phyloP scores from a whole-genome alignment of 2,329 filamentous ascomycete species.

The Microdochium paspali region DNA sequence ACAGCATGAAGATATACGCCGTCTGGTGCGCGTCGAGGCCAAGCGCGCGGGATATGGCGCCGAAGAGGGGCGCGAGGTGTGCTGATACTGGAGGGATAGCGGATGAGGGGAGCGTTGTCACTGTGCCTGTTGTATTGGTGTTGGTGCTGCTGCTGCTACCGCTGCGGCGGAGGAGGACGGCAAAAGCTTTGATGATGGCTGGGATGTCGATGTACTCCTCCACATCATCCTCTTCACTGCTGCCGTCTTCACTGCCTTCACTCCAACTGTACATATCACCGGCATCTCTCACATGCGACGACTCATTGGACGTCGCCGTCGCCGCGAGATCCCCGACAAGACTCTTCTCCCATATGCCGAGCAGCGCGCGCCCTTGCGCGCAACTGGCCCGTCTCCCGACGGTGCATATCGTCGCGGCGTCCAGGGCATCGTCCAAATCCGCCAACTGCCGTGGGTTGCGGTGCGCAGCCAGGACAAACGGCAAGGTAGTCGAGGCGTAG shows the following conservation, averaged over 20 bases:
- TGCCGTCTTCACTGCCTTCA: constrained; percentile 14
- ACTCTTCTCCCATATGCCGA: constrained; percentile 68
- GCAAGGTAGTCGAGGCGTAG: constrained; percentile 62
- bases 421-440: constrained; percentile 63
- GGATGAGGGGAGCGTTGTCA: constrained; percentile 1
- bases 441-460: constrained; percentile 39
- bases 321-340: constrained; percentile 34
- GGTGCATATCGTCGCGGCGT: constrained; percentile 69
- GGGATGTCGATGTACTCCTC: background rate
- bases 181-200: constrained; percentile 13
- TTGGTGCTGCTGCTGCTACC: constrained; percentile 5
- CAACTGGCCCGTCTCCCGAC: constrained; percentile 68
- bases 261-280: constrained; percentile 5
- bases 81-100: constrained; percentile 39
- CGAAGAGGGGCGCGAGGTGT: constrained; percentile 64
- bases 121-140: constrained; percentile 6
- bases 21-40: constrained; percentile 52
- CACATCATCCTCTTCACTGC: background rate
- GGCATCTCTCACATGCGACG: constrained; percentile 2
- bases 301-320: constrained; percentile 1
- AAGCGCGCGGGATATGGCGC: constrained; percentile 53
- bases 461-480: constrained; percentile 64
- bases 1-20: constrained; percentile 67
- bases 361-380: constrained; percentile 65
- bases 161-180: constrained; percentile 8